A percentile compares a stretch with the other conserved stretches of the same genome.
phyloP scores from a whole-genome alignment of 2,329 filamentous ascomycete species.

The Epichloe aotearoae region DNA sequence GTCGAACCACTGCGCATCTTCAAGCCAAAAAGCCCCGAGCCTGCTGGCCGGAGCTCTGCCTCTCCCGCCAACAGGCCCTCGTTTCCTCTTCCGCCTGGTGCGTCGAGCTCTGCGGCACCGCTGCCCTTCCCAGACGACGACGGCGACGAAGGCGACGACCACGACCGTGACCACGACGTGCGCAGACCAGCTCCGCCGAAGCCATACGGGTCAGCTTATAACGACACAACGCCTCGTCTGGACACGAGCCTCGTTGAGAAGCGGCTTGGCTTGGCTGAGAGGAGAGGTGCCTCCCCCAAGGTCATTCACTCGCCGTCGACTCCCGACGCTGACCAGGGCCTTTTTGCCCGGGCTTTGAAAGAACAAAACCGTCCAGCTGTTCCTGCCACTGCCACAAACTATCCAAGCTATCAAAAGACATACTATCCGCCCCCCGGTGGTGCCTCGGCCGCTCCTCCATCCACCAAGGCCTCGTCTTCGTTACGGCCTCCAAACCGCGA shows the following conservation, averaged over 20 bases:
- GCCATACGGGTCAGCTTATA: slow-evolving; percentile 31
- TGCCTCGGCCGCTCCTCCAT: slow-evolving; percentile 18
- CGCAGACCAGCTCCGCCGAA: slow-evolving; percentile 32
- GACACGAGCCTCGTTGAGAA: slow-evolving; percentile 41
- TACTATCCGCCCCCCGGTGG: slow-evolving; percentile 47
- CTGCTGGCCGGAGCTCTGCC: slow-evolving; percentile 27
- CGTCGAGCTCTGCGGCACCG: slow-evolving; percentile 53
- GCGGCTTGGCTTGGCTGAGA: slow-evolving; percentile 60
- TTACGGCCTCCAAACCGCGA: slow-evolving; percentile 11
- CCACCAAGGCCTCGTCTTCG: slow-evolving; percentile 15
- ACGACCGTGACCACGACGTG: slow-evolving; percentile 38
- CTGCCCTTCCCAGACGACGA: slow-evolving; percentile 65
- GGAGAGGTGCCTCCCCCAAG: slow-evolving; percentile 69
- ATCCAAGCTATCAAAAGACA: slow-evolving; percentile 39
- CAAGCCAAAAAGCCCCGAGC: slow-evolving; percentile 58
- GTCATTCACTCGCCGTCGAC: slow-evolving; percentile 73
- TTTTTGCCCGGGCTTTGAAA: slow-evolving; percentile 57
- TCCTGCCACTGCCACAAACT: slow-evolving; percentile 26
- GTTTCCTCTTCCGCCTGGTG: slow-evolving; percentile 53
- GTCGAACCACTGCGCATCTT: slow-evolving; percentile 75
- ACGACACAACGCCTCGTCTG: slow-evolving; percentile 40
- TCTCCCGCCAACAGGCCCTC: slow-evolving; percentile 37
- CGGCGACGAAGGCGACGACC: neutral
- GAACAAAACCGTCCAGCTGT: slow-evolving; percentile 27
- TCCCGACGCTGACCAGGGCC: slow-evolving; percentile 60